Base-by-base conservation (phyloP, 202 grass and related monocot genomes). In the Schoenoplectus triqueter region DNA sequence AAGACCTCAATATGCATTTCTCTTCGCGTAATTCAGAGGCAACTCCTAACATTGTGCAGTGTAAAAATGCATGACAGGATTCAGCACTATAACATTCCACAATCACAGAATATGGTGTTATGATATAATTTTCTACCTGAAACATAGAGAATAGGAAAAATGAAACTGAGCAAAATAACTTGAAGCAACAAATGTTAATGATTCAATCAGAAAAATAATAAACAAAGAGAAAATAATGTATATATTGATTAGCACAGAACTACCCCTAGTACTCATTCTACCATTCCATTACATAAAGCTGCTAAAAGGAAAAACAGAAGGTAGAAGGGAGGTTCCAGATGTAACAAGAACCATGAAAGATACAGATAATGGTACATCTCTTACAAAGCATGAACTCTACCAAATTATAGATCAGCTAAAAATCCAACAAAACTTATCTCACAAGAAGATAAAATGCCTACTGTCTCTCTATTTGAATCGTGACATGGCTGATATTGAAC, bases 401-500 rank as follows among this genome's bases (percentile, higher is more conserved):
- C 4, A 66, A 82, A 50, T 82, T 66, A 49, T 50, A 67, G 8
- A 51, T 8, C 10, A 15, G 21, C 61, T 81, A 64, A 64, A 82
- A 67, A 51, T 50, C 62, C 65, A 42, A 69, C 61, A 69, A 40
- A 82, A 68, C 14, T 68, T 21, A 64, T 68, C 5, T 69, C 47
- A 69, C 49, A 2, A 31, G 10, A 14, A 66, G 60, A 79, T 41
- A 50, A 66, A 48, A 10, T 14, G 79, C 13, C 64, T 80, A 80
- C 64, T 89, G 72, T 20, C 88, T 72, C 69, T 89, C 88, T 71
- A 89, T 84, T 15, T 89, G 88, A 68, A 89, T 89, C 0, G 84
- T 89, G 21, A 89, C 71, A 84, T 89, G 88, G 15, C 88, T 89
- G 11, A 89, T 89, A 45, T 86, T 89, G 64, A 70, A 89, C 88